Base-by-base conservation (phyloP, 1,284 basidiomycete species). In the Ustilago crameri region DNA sequence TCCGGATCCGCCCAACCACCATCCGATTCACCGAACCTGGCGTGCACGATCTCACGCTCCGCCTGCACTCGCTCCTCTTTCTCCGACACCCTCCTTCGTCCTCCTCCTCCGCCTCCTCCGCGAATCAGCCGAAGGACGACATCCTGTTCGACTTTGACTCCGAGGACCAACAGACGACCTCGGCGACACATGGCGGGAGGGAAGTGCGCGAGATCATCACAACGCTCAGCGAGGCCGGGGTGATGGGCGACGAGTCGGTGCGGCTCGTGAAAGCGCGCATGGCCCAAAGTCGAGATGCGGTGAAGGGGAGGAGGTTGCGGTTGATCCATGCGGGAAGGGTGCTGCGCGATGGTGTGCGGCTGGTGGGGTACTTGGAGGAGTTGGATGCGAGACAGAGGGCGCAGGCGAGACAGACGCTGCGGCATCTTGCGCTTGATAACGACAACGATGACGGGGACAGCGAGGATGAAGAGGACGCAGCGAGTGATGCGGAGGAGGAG, bases 291-390 rank as follows among this genome's bases (percentile, higher is more conserved):
- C 47, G 44, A 23, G 49, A 30, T 40, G 57, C 35, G 1, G 49
- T 61, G 5, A 26, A 24, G 4, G 50, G 46, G 0, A 23, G 63
- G 18, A 32, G 70, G 23, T 43, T 79, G 26, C 53, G 76, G 0
- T 43, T 77, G 23, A 77, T 79, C 12, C 62, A 76, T 50, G 57
- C 74, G 5, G 76, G 76, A 5, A 43, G 70, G 15, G 57, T 79
- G 0, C 40, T 79, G 32, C 53, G 65, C 10, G 69, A 77, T 26
- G 69, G 67, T 14, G 51, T 71, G 27, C 56, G 52, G n/a, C 51
- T 79, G 23, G 76, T 72, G 0, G 53, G 54, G 3, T 79, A 61
- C 37, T 47, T 79, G 51, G 76, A 79, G 26, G 52, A 61, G 27
- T 20, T 71, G 22, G 72, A 74, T 42, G 14, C 41, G 9, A 34